Conservation (phyloP, 768 basidiomycete genomes). For the Ephemerocybe angulata region DNA sequence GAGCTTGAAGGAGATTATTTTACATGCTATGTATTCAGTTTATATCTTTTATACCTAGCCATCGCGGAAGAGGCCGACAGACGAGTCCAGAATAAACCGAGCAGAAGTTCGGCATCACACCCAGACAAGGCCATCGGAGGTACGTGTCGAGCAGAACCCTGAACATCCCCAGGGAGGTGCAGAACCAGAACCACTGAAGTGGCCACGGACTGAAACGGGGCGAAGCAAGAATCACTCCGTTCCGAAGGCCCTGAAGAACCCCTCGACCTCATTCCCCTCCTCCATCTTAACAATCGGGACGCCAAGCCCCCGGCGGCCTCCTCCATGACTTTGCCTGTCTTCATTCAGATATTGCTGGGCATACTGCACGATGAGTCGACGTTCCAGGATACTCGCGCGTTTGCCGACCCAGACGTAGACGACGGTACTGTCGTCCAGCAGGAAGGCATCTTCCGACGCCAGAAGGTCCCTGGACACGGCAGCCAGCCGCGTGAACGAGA, state of each 20-base stretch:
- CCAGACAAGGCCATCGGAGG: no score
- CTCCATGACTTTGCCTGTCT: constrained; percentile 19
- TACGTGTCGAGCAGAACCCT: no score
- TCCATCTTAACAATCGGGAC: constrained; percentile 50
- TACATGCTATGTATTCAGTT: no score
- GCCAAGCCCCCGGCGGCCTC: constrained; percentile 25
- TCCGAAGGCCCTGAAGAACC: constrained; percentile 35
- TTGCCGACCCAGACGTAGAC: constrained; percentile 61
- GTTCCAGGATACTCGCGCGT: constrained; percentile 42
- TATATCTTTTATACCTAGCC: no score
- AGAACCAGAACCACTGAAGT: no score
- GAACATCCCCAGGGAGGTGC: no score
- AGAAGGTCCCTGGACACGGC: constrained; percentile 32
- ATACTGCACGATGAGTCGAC: constrained; percentile 50
- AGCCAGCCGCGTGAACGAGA: constrained; percentile 35
- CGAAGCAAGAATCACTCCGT: no score
- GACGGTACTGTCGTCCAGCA: constrained; percentile 46
- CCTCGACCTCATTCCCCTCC: constrained; percentile 50
- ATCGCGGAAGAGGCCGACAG: no score
- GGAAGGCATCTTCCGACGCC: constrained; percentile 46
- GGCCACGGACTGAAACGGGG: no score
- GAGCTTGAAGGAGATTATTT: no score
- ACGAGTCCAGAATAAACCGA: no score
- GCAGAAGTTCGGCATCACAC: no score
- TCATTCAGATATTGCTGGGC: constrained; percentile 52